phyloP scores from a whole-genome alignment of 1,284 basidiomycete species.

The Heterobasidion annosum region DNA sequence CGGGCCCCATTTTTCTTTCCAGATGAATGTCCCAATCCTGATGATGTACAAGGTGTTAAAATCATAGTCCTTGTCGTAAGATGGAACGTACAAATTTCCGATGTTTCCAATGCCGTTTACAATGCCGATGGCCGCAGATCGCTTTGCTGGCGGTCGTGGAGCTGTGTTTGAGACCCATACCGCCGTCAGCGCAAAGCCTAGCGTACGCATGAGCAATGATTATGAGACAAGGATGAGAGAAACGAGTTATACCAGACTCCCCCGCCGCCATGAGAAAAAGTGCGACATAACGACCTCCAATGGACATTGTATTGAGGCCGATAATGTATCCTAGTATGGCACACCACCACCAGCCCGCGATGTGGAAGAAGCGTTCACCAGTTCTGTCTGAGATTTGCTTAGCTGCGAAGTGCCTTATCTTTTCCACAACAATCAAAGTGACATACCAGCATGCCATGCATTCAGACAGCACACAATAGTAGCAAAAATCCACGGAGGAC shows the following conservation, averaged over 20 bases:
- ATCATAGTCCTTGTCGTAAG: neutral
- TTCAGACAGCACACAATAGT: conserved; percentile 46
- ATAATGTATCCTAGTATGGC: conserved; percentile 58
- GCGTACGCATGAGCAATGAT: neutral
- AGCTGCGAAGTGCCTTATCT: neutral
- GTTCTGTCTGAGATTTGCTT: conserved; percentile 32
- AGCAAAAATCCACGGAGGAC: conserved; percentile 58
- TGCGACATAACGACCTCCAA: conserved; percentile 50
- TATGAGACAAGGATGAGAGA: neutral
- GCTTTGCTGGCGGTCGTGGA: conserved; percentile 54
- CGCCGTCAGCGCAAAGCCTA: conserved; percentile 49
- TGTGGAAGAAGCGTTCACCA: conserved; percentile 64
- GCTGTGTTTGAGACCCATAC: conserved; percentile 59
- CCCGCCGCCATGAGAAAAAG: neutral
- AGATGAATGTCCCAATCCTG: conserved; percentile 28
- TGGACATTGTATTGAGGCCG: conserved; percentile 42
- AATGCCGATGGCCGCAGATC: conserved; percentile 36
- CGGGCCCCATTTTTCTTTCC: conserved; percentile 29
- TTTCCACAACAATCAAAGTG: neutral
- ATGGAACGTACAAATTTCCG: conserved; percentile 24
- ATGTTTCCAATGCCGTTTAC: conserved; percentile 32
- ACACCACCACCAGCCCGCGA: conserved; percentile 50
- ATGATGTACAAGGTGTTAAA: neutral
- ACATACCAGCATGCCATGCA: conserved; percentile 56
- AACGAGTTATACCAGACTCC: neutral